Base-by-base conservation (phyloP, 2,329 filamentous ascomycete genomes). In the Metarhizium brunneum region DNA sequence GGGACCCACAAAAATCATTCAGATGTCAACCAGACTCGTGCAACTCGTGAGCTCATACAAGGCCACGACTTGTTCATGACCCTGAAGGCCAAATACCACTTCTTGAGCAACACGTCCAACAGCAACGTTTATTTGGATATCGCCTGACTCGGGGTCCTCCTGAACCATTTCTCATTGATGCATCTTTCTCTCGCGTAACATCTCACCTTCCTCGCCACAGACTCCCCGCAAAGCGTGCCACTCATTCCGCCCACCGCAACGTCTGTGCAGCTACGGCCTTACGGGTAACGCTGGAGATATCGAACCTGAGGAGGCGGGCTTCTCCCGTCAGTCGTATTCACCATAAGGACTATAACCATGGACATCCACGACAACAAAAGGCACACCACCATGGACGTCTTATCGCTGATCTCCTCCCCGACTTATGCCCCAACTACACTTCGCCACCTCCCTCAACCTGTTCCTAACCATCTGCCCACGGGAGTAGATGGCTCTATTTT, bases 391-490 rank as follows among this genome's bases (percentile, higher is more conserved):
- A 49, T 54, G 48, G 58, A 61, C 48, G 58, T 68, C 52, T 54
- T 61, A 13, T 62, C 63, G 13, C 47, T 69, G 36, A 60, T 58
- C 16, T 50, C 61, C 14, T 59, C 65, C 16, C 63, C 62, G 20
- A 54, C 60, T 10, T 69, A 71, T 59, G 67, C 67, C 16, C 69
- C 68, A 7, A 43, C 63, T 5, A 60, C 63, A 42, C 73, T 82
- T 18, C 69, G 69, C 49, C 63, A 72, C 56, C 69, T 81, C 7
- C 72, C 68, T 7, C 77, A 75, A 57, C 80, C 80, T 2, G 62
- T 69, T 0, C 79, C 79, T 0, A 70, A 65, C 7, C 77, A 77
- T 58, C 67, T 73, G 1, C 71, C 74, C 8, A 57, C 65, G 4
- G 67, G 68, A 48, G 58, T 68, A 36, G 70, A 75, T 55, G 50